Evolutionary conservation across 2,329 filamentous ascomycete species (phyloP).

Genomic region (Xylaria sp.): DNA sequence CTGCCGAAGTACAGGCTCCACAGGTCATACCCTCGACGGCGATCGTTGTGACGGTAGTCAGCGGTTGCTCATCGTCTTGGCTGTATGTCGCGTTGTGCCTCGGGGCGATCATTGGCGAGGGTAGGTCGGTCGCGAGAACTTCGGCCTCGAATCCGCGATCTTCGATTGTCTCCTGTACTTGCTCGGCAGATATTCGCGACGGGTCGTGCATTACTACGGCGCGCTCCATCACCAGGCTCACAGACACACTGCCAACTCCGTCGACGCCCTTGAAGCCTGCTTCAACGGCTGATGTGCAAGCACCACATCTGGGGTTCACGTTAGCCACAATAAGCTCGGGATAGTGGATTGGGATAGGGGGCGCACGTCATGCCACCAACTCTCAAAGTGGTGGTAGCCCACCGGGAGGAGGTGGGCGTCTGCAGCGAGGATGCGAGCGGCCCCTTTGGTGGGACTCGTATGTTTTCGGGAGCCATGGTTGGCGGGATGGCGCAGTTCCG

Average conservation of each 20-base stretch:
- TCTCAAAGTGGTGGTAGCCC: slow-evolving; percentile 88
- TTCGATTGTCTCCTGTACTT: slow-evolving; percentile 84
- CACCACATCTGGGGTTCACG: slow-evolving; percentile 68
- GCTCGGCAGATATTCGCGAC: slow-evolving; percentile 69
- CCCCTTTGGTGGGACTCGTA: slow-evolving; percentile 49
- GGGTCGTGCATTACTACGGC: slow-evolving; percentile 94
- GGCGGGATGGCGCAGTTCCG: slow-evolving; percentile 8
- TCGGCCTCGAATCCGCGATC: slow-evolving; percentile 91
- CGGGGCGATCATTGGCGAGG: slow-evolving; percentile 52
- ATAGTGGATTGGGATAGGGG: not conserved
- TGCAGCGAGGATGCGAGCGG: slow-evolving; percentile 35
- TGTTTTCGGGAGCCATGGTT: slow-evolving; percentile 55
- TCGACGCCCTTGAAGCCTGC: slow-evolving; percentile 81
- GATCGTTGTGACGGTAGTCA: slow-evolving; percentile 69
- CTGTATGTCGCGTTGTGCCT: slow-evolving; percentile 39
- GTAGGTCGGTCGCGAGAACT: slow-evolving; percentile 80
- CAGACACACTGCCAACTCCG: slow-evolving; percentile 83
- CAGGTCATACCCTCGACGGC: slow-evolving; percentile 89
- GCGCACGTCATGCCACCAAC: slow-evolving; percentile 80
- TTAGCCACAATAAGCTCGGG: slow-evolving; percentile 32
- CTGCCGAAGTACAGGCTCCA: slow-evolving; percentile 83
- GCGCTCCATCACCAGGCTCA: slow-evolving; percentile 92
- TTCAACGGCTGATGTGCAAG: slow-evolving; percentile 95
- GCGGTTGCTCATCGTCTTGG: slow-evolving; percentile 41
- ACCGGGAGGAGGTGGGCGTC: slow-evolving; percentile 55